A percentile compares a stretch with the other conserved stretches of the same genome.
Evolutionary conservation across 768 basidiomycete species (phyloP).

Genomic region (Leucocoprinus leucothites): DNA sequence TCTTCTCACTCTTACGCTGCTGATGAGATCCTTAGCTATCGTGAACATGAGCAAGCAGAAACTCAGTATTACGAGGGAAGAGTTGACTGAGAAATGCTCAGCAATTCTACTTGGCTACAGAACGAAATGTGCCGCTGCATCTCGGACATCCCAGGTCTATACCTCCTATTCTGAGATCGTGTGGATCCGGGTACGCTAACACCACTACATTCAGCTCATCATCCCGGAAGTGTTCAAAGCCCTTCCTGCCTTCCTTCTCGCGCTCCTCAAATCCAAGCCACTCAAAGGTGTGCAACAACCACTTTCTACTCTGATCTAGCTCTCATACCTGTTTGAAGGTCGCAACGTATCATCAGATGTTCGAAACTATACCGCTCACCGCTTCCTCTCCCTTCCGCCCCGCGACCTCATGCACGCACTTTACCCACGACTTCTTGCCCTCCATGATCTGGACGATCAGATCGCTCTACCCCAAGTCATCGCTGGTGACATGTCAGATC

Average conservation of each 20-base stretch:
- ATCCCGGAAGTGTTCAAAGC: slow-evolving; percentile 91
- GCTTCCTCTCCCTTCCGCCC: slow-evolving; percentile 67
- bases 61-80: slow-evolving; percentile 76
- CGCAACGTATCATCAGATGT: slow-evolving; percentile 92
- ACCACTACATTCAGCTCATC: slow-evolving; percentile 68
- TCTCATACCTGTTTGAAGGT: slow-evolving; percentile 37
- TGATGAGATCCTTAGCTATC: slow-evolving; percentile 54
- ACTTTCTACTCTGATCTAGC: neutral
- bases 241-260: slow-evolving; percentile 77
- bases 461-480: slow-evolving; percentile 61
- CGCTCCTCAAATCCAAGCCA: slow-evolving; percentile 84
- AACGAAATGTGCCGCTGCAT: slow-evolving; percentile 80
- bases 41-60: slow-evolving; percentile 54
- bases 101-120: slow-evolving; percentile 83
- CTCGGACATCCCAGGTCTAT: slow-evolving; percentile 71
- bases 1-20: neutral
- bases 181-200: neutral
- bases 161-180: no score
- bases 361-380: slow-evolving; percentile 80
- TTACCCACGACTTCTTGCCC: slow-evolving; percentile 84
- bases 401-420: slow-evolving; percentile 72
- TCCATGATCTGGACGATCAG: slow-evolving; percentile 77
- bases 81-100: slow-evolving; percentile 80
- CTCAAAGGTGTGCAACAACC: slow-evolving; percentile 75
- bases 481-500: neutral